Evolutionary conservation across 1,284 basidiomycete genomes (phyloP).

Genomic region (Heimioporus punctisporus): DNA sequence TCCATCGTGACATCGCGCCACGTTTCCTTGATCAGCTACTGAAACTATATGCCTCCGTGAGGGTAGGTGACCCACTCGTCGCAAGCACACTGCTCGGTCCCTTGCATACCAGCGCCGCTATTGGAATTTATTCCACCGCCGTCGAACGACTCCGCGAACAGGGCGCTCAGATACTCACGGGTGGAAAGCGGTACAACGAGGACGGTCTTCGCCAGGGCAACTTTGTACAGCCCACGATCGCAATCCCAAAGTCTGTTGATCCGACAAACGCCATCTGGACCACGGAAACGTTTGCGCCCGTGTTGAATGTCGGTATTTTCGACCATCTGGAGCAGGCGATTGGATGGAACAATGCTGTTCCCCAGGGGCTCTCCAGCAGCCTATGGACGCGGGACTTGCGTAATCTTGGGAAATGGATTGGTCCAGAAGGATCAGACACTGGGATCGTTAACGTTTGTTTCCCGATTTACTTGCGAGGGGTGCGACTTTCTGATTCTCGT

Average conservation of each 20-base stretch:
- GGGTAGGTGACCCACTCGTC: constrained; percentile 84
- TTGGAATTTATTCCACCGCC: constrained; percentile 68
- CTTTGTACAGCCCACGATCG: constrained; percentile 90
- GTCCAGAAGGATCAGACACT: constrained; percentile 84
- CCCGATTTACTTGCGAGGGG: constrained; percentile 9
- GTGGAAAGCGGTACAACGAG: constrained; percentile 59
- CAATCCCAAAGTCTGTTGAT: constrained; percentile 62
- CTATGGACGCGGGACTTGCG: constrained; percentile 89
- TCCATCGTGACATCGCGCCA: constrained; percentile 81
- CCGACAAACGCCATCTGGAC: constrained; percentile 67
- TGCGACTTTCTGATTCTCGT: constrained; percentile 5
- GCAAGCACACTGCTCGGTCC: constrained; percentile 83
- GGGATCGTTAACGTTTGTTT: constrained; percentile 80
- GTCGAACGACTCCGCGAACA: constrained; percentile 64
- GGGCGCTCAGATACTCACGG: constrained; percentile 78
- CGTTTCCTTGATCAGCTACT: constrained; percentile 78
- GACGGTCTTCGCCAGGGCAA: constrained; percentile 66
- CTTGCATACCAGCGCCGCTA: constrained; percentile 72
- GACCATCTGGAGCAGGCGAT: constrained; percentile 93
- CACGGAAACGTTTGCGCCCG: constrained; percentile 87
- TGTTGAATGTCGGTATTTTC: constrained; percentile 88
- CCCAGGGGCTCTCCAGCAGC: constrained; percentile 89
- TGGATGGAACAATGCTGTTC: constrained; percentile 90
- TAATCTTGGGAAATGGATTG: constrained; percentile 89
- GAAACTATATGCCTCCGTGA: constrained; percentile 69